These are phyloP conservation scores for Nothomitra cinnamomea DNA, from an alignment of 2,329 filamentous ascomycete species.

Conservation along the genomic window DNA sequence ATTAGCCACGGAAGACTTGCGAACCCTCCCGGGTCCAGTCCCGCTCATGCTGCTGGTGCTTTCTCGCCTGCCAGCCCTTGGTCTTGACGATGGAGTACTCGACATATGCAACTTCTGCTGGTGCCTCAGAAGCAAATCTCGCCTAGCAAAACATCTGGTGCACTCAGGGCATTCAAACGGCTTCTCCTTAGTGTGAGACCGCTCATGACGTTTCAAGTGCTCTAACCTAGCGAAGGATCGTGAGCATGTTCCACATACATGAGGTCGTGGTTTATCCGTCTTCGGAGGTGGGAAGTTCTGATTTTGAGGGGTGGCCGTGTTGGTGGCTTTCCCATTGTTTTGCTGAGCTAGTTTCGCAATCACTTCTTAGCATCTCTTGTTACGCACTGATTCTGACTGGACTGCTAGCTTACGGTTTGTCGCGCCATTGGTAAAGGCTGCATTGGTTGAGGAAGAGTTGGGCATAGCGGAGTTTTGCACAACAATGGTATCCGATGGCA, in stretches of 20 bases:
- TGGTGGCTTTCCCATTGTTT: not conserved
- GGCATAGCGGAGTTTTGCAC: constrained; percentile 1
- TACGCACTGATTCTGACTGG: not conserved
- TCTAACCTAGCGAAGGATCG: constrained; percentile 89
- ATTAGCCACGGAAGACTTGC: constrained; percentile 66
- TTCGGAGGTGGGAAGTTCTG: constrained; percentile 33
- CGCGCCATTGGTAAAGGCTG: not conserved
- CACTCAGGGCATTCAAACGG: constrained; percentile 96
- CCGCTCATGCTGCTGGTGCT: constrained; percentile 60
- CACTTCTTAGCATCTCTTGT: not conserved
- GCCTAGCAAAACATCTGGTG: constrained; percentile 80
- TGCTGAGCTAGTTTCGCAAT: not conserved
- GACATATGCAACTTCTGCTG: constrained; percentile 98
- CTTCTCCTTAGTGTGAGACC: constrained; percentile 98
- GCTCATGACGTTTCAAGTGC: constrained; percentile 91
- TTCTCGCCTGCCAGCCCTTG: constrained; percentile 68
- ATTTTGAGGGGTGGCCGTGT: not conserved
- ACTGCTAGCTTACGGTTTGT: not conserved
- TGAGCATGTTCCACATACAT: constrained; percentile 80
- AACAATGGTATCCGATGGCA: not conserved
- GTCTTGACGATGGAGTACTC: constrained; percentile 70
- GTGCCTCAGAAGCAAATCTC: constrained; percentile 80
- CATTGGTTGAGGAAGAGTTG: not conserved
- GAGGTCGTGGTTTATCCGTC: constrained; percentile 91
- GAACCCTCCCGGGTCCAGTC: constrained; percentile 53